A percentile compares a stretch with the other conserved stretches of the same genome.
phyloP scores from a whole-genome alignment of 768 basidiomycete genomes.

The Lactarius hengduanensis region DNA sequence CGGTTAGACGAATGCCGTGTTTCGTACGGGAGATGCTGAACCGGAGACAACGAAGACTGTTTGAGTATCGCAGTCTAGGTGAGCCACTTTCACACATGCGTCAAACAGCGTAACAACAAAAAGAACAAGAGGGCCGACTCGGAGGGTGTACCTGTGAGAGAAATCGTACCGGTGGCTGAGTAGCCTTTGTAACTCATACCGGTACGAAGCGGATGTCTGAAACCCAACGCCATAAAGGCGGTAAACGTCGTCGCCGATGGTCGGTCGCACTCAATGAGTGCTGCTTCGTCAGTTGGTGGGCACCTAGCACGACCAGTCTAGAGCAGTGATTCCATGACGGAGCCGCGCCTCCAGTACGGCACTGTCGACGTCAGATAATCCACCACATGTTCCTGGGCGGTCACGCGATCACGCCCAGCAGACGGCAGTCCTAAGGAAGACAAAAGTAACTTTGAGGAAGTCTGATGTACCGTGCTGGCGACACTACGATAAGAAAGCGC shows the following conservation, averaged over 20 bases:
- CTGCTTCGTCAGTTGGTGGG: background rate
- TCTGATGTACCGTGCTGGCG: background rate
- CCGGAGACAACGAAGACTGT: background rate
- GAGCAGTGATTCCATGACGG: background rate
- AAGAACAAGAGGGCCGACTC: constrained; percentile 7
- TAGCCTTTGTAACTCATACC: background rate
- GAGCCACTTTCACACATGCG: background rate
- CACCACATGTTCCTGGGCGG: background rate
- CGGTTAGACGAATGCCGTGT: background rate
- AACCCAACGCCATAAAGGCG: background rate
- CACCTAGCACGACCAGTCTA: background rate
- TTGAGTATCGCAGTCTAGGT: background rate
- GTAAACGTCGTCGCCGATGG: background rate
- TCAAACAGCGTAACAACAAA: background rate
- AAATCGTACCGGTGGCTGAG: background rate
- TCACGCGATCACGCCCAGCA: background rate
- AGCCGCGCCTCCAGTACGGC: background rate
- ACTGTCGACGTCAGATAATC: background rate
- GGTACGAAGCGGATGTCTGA: background rate
- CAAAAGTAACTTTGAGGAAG: background rate
- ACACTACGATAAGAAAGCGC: background rate
- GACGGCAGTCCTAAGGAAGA: background rate
- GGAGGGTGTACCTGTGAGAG: constrained; percentile 3
- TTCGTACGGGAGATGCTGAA: background rate
- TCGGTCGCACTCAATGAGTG: background rate